Base-by-base conservation (phyloP, 106 monocot genomes). In the Dendrobium officinale region DNA sequence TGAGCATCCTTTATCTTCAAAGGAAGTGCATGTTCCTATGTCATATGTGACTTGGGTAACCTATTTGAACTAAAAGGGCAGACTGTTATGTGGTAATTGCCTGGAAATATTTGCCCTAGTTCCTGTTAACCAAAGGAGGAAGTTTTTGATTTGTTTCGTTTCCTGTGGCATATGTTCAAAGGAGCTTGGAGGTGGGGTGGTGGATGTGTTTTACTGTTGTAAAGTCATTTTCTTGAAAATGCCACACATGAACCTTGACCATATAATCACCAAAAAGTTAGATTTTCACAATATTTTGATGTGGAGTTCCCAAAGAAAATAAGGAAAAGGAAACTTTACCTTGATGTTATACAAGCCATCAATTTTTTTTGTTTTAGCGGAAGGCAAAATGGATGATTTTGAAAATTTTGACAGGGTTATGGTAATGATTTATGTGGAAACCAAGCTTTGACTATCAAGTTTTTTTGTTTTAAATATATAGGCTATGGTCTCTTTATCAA, bases 401-500 rank as follows among this genome's bases (percentile, higher is more conserved):
- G 64, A 64, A 64, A 5, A 4, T 24, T 64, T 64, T 64, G n/a
- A 24, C 8, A 26, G 64, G 3, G 64, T 6, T 64, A 64, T 64
- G 22, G n/a, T 64, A 64, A 64, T 26, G 1, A n/a, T 5, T 6
- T 64, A 64, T 64, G 9, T 64, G 64, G 51, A 64, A 64, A 64
- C 64, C 72, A 6, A 72, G 4, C 43, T 51, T 48, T 64, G 27
- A 26, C 76, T 78, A 78, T 72, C 72, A 72, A 8, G 8, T 45
- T 79, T 83, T 51, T 44, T 42, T 72, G 17, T 78, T 78, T 77
- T 40, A 82, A 78, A 86, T 51, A 37, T 79, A n/a, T 77, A 96
- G 95, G 82, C 22, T 91, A 87, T 84, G 77, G 81, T 73, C 87
- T 91, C 77, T 82, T 75, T 70, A 79, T 93, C 54, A 88, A 88